Evolutionary conservation across 805 yeast genomes (phyloP), one percentile per base, ranked within the genome.

Genomic region (Kodamaea restingae): DNA sequence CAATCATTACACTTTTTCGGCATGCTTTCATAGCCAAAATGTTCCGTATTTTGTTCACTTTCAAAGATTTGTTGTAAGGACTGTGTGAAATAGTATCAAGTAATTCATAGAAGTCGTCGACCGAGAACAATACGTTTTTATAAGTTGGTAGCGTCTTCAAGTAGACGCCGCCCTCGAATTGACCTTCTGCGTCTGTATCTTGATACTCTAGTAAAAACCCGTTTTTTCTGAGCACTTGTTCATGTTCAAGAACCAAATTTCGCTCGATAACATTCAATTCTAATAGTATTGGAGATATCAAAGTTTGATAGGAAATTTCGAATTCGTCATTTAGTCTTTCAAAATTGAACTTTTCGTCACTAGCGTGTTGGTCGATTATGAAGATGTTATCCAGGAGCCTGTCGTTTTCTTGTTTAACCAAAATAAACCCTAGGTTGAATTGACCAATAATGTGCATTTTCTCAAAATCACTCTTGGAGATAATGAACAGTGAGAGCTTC

Each of bases 11-110:
- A 48, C 96, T 87, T 37, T 80, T 78, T 35, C 99, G 68, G 58
- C 99, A 93, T 0, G 99, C 97, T 49, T 96, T 73, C 95, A 86
- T 82, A 0, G 98, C 98, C 55, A 88, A 76, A 81, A 91, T 82
- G 1, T 82, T 65, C 31, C 95, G 70, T 4, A 88, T 80, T 52
- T 90, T 93, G 1, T 88, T 75, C 54, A 95, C 87, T 39, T 84
- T 69, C 1, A 81, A 49, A 7, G 48, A 37, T 8, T 38, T 45
- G 25, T 47, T 47, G 24, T 47, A 32, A 2, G 55, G 49, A 24
- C 66, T 67, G 41, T 81, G 84, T 42, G 73, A 76, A 9, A 88
- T 61, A 40, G 83, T 54, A 49, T 83, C 79, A 4, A 93, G 67
- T 38, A 93, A 64, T 55, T 93, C 98, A 48, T 81, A 68, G 41